Conservation (phyloP, 306 rosid species). For the apple (Malus domestica) region DNA sequence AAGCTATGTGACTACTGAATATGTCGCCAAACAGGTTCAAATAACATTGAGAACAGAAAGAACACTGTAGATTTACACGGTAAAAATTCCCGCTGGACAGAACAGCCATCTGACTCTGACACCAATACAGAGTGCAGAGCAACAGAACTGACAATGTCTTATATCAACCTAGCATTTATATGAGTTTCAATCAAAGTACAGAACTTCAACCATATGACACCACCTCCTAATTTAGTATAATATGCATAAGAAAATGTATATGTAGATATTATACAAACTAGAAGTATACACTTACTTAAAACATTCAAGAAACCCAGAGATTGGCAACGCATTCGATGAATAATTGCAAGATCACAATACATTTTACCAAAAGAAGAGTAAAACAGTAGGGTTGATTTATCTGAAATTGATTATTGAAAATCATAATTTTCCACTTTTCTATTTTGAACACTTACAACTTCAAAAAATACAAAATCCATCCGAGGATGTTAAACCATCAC, state of each 20-base stretch:
- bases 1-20: neutral
- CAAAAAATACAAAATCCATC: conserved; percentile 30
- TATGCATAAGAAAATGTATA: neutral
- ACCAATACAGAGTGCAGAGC: neutral
- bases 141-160: neutral
- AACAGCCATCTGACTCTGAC: neutral
- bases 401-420: neutral
- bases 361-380: neutral
- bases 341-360: neutral
- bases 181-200: neutral
- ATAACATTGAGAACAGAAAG: neutral
- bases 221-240: neutral
- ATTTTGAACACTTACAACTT: conserved; percentile 13
- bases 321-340: neutral
- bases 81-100: neutral
- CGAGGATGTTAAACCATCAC: conserved; percentile 14
- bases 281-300: neutral
- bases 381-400: neutral
- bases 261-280: neutral
- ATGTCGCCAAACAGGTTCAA: neutral
- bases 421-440: neutral
- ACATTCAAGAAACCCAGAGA: neutral
- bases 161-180: neutral
- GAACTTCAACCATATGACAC: neutral
- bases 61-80: neutral